phyloP scores from a whole-genome alignment of 2,329 filamentous ascomycete genomes.

The Cryphonectria radicalis region DNA sequence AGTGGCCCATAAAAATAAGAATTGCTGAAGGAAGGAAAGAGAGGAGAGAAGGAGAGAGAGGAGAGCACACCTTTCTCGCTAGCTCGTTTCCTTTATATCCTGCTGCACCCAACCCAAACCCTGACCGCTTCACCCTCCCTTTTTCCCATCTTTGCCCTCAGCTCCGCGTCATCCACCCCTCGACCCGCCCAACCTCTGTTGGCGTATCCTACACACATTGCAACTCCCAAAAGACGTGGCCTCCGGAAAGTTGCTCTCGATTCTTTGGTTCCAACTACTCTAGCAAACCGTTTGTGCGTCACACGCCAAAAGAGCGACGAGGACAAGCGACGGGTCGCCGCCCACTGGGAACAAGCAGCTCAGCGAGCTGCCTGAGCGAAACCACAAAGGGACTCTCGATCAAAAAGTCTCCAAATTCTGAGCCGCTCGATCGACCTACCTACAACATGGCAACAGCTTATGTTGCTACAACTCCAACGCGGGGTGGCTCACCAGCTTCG shows the following conservation, averaged over 20 bases:
- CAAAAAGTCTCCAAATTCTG: conserved; percentile 7
- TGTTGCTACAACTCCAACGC: conserved; percentile 62
- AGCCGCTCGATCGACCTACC: background rate
- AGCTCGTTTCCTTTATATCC: conserved; percentile 11
- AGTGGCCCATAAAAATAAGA: background rate
- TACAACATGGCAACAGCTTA: conserved; percentile 23
- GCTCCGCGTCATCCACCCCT: conserved; percentile 22
- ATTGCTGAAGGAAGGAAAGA: background rate
- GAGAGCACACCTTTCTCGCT: background rate
- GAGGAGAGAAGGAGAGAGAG: background rate
- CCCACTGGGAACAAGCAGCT: background rate
- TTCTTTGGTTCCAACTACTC: conserved; percentile 28
- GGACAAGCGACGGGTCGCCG: background rate
- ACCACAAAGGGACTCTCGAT: background rate
- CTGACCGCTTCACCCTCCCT: conserved; percentile 18
- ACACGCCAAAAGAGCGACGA: background rate
- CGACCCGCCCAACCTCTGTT: conserved; percentile 18
- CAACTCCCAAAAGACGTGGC: background rate
- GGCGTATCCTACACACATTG: conserved; percentile 14
- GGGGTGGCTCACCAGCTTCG: conserved; percentile 46
- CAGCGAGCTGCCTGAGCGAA: background rate
- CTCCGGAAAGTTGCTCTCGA: background rate
- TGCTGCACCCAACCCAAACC: conserved; percentile 14
- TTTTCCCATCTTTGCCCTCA: conserved; percentile 32
- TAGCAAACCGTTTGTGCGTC: background rate